phyloP scores from a whole-genome alignment of 495 filamentous ascomycete species.

The Podospora fimiseda region DNA sequence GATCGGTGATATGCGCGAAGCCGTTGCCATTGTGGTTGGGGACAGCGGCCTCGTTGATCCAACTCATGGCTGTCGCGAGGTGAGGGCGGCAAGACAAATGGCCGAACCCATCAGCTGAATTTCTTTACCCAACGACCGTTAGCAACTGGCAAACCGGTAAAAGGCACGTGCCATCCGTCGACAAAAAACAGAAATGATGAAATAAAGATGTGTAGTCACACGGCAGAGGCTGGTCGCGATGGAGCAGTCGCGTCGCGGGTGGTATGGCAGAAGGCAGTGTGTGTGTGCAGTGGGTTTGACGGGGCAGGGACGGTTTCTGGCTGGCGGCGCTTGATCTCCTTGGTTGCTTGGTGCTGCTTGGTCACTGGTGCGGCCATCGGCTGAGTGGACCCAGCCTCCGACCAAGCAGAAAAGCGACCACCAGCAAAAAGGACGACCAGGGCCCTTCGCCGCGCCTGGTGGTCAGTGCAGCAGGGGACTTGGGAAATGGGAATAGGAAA shows the following conservation, averaged over 20 bases:
- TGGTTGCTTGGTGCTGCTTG: constrained; percentile 14
- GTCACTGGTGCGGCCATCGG: constrained; percentile 16
- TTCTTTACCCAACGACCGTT: constrained; percentile 33
- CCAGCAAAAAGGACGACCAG: background rate
- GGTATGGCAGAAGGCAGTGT: constrained; percentile 22
- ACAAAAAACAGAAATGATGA: constrained; percentile 18
- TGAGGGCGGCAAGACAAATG: constrained; percentile 23
- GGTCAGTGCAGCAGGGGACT: background rate
- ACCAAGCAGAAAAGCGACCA: constrained; percentile 16
- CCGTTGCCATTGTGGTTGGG: constrained; percentile 73
- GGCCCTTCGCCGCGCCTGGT: background rate
- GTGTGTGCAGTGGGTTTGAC: constrained; percentile 26
- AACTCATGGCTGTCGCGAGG: constrained; percentile 57
- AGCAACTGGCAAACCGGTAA: constrained; percentile 37
- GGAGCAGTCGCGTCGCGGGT: constrained; percentile 49
- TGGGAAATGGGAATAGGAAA: background rate
- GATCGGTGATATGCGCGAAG: constrained; percentile 58
- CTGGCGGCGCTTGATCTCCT: constrained; percentile 18
- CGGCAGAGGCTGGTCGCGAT: constrained; percentile 44
- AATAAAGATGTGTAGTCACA: constrained; percentile 36
- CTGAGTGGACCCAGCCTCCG: constrained; percentile 8
- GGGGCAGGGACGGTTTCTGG: constrained; percentile 30
- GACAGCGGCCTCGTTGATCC: constrained; percentile 72
- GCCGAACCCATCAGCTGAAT: constrained; percentile 43
- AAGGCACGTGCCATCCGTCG: constrained; percentile 28